Percentiles rank a stretch among this genome's conserved stretches.
Evolutionary conservation across 2,329 filamentous ascomycete species (phyloP).

Genomic region (Colletotrichum sp.): DNA sequence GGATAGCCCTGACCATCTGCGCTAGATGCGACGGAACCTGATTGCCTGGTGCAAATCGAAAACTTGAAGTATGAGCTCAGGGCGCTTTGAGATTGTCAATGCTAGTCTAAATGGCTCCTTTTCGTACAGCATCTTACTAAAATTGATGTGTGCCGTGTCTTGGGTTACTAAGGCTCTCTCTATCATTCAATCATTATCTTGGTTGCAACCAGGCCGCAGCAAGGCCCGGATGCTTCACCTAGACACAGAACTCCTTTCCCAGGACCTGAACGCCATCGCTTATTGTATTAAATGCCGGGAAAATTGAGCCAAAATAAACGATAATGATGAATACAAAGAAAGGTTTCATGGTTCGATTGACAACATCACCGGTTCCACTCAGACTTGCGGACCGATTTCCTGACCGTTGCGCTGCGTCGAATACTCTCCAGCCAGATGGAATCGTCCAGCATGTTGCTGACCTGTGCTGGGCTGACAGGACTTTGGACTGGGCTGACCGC

Average conservation of each 20-base stretch:
- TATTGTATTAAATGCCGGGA: background rate
- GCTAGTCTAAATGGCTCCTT: background rate
- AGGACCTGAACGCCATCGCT: constrained; percentile 15
- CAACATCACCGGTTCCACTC: constrained; percentile 8
- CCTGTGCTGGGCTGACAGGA: constrained; percentile 73
- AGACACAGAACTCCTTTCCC: background rate
- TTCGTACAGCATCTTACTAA: background rate
- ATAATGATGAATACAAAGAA: background rate
- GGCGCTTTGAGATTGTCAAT: background rate
- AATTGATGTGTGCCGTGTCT: background rate
- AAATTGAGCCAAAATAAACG: background rate
- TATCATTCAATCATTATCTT: background rate
- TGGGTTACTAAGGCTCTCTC: background rate
- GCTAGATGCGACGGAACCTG: background rate
- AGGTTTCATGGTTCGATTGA: background rate
- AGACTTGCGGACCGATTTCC: constrained; percentile 39
- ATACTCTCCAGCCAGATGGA: constrained; percentile 95
- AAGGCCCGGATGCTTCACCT: background rate
- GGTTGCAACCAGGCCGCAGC: background rate
- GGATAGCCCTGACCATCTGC: background rate
- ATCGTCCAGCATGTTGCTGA: constrained; percentile 85
- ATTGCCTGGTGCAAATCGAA: background rate
- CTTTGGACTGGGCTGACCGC: constrained; percentile 72
- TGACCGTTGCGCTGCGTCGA: constrained; percentile 80
- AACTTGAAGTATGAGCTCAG: background rate